Evolutionary conservation across 805 yeast species (phyloP), one percentile per base, ranked within the genome.

Genomic region (Tetrapisispora nanseiensis): DNA sequence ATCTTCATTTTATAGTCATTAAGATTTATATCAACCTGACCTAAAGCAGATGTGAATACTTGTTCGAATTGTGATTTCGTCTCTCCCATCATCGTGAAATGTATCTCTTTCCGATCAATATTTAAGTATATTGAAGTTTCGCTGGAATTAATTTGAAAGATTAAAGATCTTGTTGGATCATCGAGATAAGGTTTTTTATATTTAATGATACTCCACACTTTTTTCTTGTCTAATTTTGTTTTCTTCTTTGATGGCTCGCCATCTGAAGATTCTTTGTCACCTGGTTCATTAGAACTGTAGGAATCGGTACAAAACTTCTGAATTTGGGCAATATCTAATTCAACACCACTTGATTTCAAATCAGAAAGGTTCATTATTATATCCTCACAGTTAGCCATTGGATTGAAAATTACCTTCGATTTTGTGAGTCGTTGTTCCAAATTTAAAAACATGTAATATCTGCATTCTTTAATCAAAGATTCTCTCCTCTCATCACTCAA

Each of bases 361-460:
- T 82, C 80, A 28, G 57, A 49, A 29, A 79, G 45, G 22, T 67
- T 57, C 2, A 85, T 43, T 1, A 75, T 49, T 9, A 87, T 82
- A 49, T 82, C 92, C 48, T 78, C 77, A 1, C 51, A 47, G 2
- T 56, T 51, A 0, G 68, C 55, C 48, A 75, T 68, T 0, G 85
- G 82, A 50, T 83, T 81, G 37, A 59, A 57, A 1, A 63, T 46
- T 11, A 82, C 67, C 22, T 59, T 59, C 51, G 72, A 75, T 38
- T 72, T 71, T n/a, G 82, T 60, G 20, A 87, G 56, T 46, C 70
- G 62, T 62, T 86, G 95, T 56, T 83, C 94, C 30, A 87, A 65
- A 29, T 78, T 86, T 37, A 75, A 64, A 51, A 87, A 81, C 37
- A 90, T 68, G 59, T 85, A 87, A 62, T 82, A 87, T 35, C 74